Evolutionary conservation across 257 asterid species (phyloP).

Genomic region (Henckelia pumila): DNA sequence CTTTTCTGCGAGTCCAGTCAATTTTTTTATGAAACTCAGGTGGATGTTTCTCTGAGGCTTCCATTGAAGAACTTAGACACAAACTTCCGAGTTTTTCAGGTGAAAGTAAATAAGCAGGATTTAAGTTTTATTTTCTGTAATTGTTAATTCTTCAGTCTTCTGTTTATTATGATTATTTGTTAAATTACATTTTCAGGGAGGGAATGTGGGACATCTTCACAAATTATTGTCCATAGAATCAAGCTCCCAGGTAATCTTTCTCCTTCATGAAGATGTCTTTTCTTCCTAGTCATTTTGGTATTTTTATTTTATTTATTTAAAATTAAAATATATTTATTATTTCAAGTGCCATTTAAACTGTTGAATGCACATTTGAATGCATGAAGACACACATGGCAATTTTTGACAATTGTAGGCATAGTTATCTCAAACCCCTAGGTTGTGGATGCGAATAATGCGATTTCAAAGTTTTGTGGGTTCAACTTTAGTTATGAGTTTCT

Average conservation of each 20-base stretch:
- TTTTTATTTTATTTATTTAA: background rate
- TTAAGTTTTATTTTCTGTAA: constrained; percentile 26
- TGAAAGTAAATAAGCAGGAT: constrained; percentile 19
- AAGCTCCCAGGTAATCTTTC: too few relatives aligned
- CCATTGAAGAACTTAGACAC: constrained; percentile 23
- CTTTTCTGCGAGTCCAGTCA: constrained; percentile 12
- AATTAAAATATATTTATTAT: too few relatives aligned
- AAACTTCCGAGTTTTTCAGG: constrained; percentile 86
- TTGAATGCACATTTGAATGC: background rate
- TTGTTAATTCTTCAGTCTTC: constrained; percentile 19
- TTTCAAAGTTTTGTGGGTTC: background rate
- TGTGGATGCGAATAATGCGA: background rate
- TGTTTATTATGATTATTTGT: constrained; percentile 17
- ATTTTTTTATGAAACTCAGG: constrained; percentile 46
- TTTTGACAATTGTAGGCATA: background rate
- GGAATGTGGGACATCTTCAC: constrained; percentile 96
- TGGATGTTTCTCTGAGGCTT: constrained; percentile 48
- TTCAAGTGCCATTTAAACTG: background rate
- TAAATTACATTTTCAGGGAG: constrained; percentile 66
- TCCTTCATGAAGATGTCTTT: constrained; percentile 5
- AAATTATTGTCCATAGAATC: constrained; percentile 47
- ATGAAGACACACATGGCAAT: background rate
- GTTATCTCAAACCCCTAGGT: background rate
- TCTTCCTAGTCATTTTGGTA: background rate
- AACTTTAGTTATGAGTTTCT: background rate